A percentile compares a stretch with the other conserved stretches of the same genome.
Evolutionary conservation across 768 basidiomycete species (phyloP).

Genomic region (Thelephora ganbajun): DNA sequence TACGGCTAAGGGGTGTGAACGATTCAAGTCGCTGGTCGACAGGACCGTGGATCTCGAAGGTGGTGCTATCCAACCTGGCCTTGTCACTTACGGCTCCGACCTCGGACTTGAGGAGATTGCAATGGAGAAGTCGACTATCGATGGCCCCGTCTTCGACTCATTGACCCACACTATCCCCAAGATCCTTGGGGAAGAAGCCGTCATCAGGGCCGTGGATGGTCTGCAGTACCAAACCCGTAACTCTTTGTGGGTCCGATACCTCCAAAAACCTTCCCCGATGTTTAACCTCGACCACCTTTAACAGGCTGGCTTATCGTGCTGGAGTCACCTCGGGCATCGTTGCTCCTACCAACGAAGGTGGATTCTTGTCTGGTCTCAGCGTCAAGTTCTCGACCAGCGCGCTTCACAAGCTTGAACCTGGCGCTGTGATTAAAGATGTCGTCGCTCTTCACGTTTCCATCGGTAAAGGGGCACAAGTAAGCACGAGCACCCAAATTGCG

Average conservation of each 20-base stretch:
- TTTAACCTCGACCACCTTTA: background rate
- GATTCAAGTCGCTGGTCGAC: background rate
- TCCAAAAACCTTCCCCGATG: background rate
- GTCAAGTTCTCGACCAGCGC: slow-evolving; percentile 27
- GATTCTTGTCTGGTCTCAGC: slow-evolving; percentile 26
- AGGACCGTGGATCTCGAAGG: slow-evolving; percentile 42
- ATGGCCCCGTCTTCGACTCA: slow-evolving; percentile 43
- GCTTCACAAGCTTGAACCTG: slow-evolving; percentile 23
- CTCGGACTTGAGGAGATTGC: slow-evolving; percentile 56
- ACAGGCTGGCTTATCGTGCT: slow-evolving; percentile 30
- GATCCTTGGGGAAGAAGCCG: slow-evolving; percentile 26
- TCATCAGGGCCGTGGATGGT: slow-evolving; percentile 53
- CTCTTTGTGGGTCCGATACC: slow-evolving; percentile 13
- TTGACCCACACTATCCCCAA: slow-evolving; percentile 25
- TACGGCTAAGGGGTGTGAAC: background rate
- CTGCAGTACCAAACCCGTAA: slow-evolving; percentile 30
- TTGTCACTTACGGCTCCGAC: slow-evolving; percentile 47
- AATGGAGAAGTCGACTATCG: slow-evolving; percentile 41
- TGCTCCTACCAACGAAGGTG: slow-evolving; percentile 16
- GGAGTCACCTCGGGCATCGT: slow-evolving; percentile 32
- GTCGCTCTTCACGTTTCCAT: slow-evolving; percentile 27
- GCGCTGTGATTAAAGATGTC: slow-evolving; percentile 28
- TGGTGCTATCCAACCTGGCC: slow-evolving; percentile 45
- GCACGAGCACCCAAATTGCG: slow-evolving; percentile 72
- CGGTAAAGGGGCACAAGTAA: slow-evolving; percentile 28